Evolutionary conservation across 495 filamentous ascomycete species (phyloP).

Genomic region (Penicillium lagena): DNA sequence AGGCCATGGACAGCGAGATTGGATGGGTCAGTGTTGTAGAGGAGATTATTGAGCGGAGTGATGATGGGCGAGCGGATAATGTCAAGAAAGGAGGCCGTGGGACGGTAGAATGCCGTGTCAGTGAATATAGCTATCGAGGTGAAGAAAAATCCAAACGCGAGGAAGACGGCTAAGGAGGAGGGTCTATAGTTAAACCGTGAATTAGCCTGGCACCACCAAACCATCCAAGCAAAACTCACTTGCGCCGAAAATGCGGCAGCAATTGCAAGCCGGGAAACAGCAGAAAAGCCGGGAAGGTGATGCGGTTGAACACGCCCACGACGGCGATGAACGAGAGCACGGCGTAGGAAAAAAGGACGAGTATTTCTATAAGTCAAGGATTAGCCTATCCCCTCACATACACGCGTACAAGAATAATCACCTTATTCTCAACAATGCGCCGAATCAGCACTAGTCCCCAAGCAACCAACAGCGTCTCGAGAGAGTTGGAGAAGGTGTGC

Average conservation of each 20-base stretch:
- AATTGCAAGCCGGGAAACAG: slow-evolving; percentile 73
- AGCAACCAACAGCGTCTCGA: slow-evolving; percentile 84
- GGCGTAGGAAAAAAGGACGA: slow-evolving; percentile 68
- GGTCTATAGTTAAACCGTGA: slow-evolving; percentile 45
- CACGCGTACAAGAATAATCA: slow-evolving; percentile 26
- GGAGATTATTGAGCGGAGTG: slow-evolving; percentile 85
- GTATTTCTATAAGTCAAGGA: slow-evolving; percentile 46
- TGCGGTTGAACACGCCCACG: slow-evolving; percentile 87
- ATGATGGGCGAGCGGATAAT: slow-evolving; percentile 58
- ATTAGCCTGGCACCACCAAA: slow-evolving; percentile 4
- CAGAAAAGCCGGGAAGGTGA: slow-evolving; percentile 92
- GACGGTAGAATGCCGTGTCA: slow-evolving; percentile 78
- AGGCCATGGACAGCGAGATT: slow-evolving; percentile 89
- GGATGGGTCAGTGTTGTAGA: slow-evolving; percentile 68
- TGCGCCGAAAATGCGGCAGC: slow-evolving; percentile 75
- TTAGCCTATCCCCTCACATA: slow-evolving; percentile 1
- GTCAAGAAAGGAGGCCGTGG: slow-evolving; percentile 46
- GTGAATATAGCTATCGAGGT: slow-evolving; percentile 64
- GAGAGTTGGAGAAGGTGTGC: slow-evolving; percentile 96
- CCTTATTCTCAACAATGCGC: slow-evolving; percentile 72
- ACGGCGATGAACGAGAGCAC: slow-evolving; percentile 75
- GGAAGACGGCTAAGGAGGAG: slow-evolving; percentile 55
- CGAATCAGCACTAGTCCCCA: slow-evolving; percentile 90
- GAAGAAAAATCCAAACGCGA: slow-evolving; percentile 54
- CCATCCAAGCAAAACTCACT: slow-evolving; percentile 42